Percentiles rank a stretch among this genome's conserved stretches.
Evolutionary conservation across 306 rosid species (phyloP).

Genomic region (Vicia faba): DNA sequence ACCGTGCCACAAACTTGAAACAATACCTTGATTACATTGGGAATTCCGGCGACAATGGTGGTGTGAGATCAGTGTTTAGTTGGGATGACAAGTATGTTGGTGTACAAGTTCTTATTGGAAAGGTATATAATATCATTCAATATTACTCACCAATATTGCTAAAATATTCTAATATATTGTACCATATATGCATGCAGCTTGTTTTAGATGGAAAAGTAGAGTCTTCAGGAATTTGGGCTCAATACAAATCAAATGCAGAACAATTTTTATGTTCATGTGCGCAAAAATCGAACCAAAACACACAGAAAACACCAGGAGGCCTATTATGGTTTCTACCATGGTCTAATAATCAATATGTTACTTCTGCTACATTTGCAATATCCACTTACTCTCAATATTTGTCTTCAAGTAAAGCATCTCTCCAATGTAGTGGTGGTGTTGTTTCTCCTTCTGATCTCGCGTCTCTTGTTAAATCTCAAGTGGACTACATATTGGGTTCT

Average conservation of each 20-base stretch:
- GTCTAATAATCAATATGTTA: slow-evolving; percentile 56
- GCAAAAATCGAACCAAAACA: slow-evolving; percentile 48
- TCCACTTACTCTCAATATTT: slow-evolving; percentile 51
- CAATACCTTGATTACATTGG: slow-evolving; percentile 45
- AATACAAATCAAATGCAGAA: slow-evolving; percentile 55
- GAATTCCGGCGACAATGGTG: slow-evolving; percentile 34
- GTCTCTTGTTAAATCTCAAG: slow-evolving; percentile 50
- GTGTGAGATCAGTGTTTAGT: slow-evolving; percentile 49
- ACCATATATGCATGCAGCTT: slow-evolving; percentile 39
- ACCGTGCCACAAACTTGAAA: slow-evolving; percentile 44
- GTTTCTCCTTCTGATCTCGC: slow-evolving; percentile 45
- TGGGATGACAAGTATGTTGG: slow-evolving; percentile 72
- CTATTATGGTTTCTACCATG: slow-evolving; percentile 55
- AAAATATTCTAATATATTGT: background rate
- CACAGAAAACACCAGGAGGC: slow-evolving; percentile 50
- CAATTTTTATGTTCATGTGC: slow-evolving; percentile 55
- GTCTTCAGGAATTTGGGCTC: slow-evolving; percentile 41
- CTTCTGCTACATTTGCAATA: slow-evolving; percentile 52
- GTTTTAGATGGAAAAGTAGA: slow-evolving; percentile 50
- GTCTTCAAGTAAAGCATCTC: slow-evolving; percentile 20
- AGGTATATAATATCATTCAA: slow-evolving; percentile 39
- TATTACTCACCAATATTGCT: background rate
- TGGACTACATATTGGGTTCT: slow-evolving; percentile 62
- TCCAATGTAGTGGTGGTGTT: slow-evolving; percentile 36
- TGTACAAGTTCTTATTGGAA: slow-evolving; percentile 52